A percentile compares a stretch with the other conserved stretches of the same genome.
phyloP scores from a whole-genome alignment of 2,329 filamentous ascomycete species.

The Colletotrichum spaethianum region DNA sequence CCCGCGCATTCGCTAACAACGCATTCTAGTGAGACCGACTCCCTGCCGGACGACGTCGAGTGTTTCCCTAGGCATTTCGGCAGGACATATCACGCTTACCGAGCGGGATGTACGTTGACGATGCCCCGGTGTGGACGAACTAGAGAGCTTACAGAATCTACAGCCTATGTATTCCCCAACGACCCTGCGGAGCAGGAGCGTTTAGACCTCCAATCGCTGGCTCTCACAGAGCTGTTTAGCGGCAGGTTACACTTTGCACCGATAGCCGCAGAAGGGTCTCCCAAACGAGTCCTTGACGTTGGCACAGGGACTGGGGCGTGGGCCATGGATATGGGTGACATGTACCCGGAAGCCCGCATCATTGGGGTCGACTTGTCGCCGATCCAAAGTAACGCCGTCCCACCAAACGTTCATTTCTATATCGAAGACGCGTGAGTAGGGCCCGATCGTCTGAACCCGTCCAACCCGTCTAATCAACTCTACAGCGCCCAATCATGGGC shows the following conservation, averaged over 20 bases:
- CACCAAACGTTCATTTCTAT: conserved; percentile 81
- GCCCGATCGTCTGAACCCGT: neutral
- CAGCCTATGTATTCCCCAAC: conserved; percentile 64
- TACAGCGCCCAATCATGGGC: conserved; percentile 64
- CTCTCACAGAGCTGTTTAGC: conserved; percentile 55
- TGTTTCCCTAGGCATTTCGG: conserved; percentile 60
- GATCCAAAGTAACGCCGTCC: conserved; percentile 76
- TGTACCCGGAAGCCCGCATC: conserved; percentile 71
- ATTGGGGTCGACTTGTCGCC: conserved; percentile 78
- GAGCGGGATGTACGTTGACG: conserved; percentile 59
- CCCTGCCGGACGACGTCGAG: conserved; percentile 58
- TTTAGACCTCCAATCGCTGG: conserved; percentile 56
- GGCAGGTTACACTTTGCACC: conserved; percentile 61
- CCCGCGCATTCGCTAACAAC: conserved; percentile 1
- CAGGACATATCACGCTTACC: conserved; percentile 63
- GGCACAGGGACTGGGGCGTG: conserved; percentile 68
- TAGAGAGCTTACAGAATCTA: neutral
- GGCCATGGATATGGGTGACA: conserved; percentile 77
- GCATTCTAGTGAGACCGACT: conserved; percentile 49
- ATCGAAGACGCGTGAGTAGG: conserved; percentile 72
- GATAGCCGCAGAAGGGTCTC: conserved; percentile 52
- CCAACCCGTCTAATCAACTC: neutral
- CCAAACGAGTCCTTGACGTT: conserved; percentile 57
- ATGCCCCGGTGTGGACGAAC: neutral
- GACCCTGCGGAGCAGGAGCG: conserved; percentile 59